Percentiles rank a stretch among this genome's conserved stretches.
Evolutionary conservation across 257 asterid genomes (phyloP).

Genomic region (Ballota nigra): DNA sequence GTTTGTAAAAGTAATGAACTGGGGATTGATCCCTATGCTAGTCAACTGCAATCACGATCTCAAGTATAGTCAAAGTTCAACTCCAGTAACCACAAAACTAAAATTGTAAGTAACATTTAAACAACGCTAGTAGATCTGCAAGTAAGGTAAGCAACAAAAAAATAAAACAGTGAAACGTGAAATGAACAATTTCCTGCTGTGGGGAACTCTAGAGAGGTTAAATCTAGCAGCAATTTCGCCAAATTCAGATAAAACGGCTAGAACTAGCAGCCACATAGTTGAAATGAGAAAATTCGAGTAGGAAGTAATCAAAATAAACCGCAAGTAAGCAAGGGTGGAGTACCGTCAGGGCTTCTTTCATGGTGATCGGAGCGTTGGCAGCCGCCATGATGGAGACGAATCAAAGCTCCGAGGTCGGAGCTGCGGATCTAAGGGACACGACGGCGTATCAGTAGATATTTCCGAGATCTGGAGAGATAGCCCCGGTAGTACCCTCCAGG

Average conservation of each 20-base stretch:
- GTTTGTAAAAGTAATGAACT: slow-evolving; percentile 88
- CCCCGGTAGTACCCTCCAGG: slow-evolving; percentile 44
- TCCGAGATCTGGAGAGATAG: slow-evolving; percentile 51
- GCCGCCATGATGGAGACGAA: slow-evolving; percentile 83
- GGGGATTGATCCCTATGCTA: slow-evolving; percentile 91
- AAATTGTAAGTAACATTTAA: not conserved
- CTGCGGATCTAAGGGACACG: slow-evolving; percentile 48
- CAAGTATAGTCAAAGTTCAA: slow-evolving; percentile 38
- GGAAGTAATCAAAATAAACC: slow-evolving; percentile 5
- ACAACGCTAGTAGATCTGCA: slow-evolving; percentile 43
- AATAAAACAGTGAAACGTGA: slow-evolving; percentile 21
- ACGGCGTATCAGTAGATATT: slow-evolving; percentile 28
- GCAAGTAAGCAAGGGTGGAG: not conserved
- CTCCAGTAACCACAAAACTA: slow-evolving; percentile 14
- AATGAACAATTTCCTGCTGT: slow-evolving; percentile 9
- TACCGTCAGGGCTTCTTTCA: slow-evolving; percentile 98
- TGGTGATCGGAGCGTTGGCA: slow-evolving; percentile 97
- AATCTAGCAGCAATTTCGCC: slow-evolving; percentile 24
- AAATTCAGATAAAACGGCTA: slow-evolving; percentile 1
- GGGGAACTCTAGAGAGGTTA: slow-evolving; percentile 20
- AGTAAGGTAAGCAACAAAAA: slow-evolving; percentile 19
- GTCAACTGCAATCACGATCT: slow-evolving; percentile 69
- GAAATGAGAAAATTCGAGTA: slow-evolving; percentile 21
- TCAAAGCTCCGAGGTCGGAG: slow-evolving; percentile 43
- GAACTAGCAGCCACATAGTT: slow-evolving; percentile 11